phyloP scores from a whole-genome alignment of 805 yeast genomes.

The Huiozyma sinensis region DNA sequence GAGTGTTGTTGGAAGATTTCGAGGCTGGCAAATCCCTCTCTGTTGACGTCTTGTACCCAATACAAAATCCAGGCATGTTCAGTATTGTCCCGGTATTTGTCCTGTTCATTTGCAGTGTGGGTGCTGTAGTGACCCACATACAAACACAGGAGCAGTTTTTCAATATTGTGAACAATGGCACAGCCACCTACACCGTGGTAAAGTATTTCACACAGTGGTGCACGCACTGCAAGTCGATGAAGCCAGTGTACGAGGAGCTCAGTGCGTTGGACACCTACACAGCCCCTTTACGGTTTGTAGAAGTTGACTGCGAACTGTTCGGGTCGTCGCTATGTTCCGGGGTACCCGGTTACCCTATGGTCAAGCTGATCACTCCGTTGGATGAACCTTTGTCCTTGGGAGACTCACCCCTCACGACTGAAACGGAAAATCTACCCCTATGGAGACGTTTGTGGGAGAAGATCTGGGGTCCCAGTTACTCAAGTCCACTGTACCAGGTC shows the following conservation, averaged over 20 bases:
- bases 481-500: no score
- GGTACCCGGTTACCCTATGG: constrained; percentile 51
- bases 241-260: constrained; percentile 45
- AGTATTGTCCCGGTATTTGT: no score
- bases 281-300: constrained; percentile 17
- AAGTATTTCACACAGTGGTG: constrained; percentile 60
- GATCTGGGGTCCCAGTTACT: no score
- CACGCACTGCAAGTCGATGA: constrained; percentile 49
- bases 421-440: not conserved
- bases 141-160: constrained; percentile 21
- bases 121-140: constrained; percentile 4
- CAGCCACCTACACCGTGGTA: constrained; percentile 23
- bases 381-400: not conserved
- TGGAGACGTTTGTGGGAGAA: constrained; percentile 1
- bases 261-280: constrained; percentile 27
- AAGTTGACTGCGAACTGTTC: constrained; percentile 27
- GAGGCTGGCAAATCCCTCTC: no score
- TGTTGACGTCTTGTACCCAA: no score
- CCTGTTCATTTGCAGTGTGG: not conserved
- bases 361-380: constrained; percentile 39
- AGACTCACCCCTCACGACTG: no score
- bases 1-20: no score
- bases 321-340: constrained; percentile 22
- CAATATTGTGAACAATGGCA: constrained; percentile 15
- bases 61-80: no score